Base-by-base conservation (phyloP, 2,329 filamentous ascomycete species). In the Arthrobotrys megalospora region DNA sequence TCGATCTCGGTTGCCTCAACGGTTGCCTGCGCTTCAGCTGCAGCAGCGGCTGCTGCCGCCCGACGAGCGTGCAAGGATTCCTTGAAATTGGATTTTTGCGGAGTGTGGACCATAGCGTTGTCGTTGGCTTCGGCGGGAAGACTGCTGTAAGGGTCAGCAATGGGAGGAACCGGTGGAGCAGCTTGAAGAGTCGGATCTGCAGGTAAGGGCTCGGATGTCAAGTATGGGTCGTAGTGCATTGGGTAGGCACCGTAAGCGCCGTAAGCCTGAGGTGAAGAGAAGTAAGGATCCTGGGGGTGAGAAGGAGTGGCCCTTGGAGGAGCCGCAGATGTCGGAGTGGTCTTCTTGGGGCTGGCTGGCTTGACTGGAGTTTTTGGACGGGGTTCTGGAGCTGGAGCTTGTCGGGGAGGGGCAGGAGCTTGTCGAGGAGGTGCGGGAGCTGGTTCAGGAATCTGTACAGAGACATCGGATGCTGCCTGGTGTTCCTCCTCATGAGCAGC, bases 221-320 rank as follows among this genome's bases (percentile, higher is more conserved):
- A 67, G 66, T 77, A 77, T 2, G 73, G 45, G 19, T 77, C 73
- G 28, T 77, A 77, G 55, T 77, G 73, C 66, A 77, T 77, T n/a
- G 73, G 72, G 16, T 77, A 77, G 21, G 32, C 66, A 47, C 66
- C 73, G n/a, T 71, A 71, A 14, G 38, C 55, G n/a, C 53, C 55
- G 28, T 77, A 77, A 5, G 58, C 3, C 47, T 60, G 43, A 24
- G 63, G 73, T 7, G 72, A 64, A 24, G 66, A 47, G 19, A 77
- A 71, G 66, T 77, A 77, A 50, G 72, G 50, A 55, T 77, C 73
- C 16, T 71, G 66, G 14, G 73, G 60, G 41, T 77, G 58, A 47
- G 73, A 66, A 36, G 73, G 73, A 6, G 60, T 62, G 16, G 73
- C 43, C 12, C 60, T 50, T 4, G 73, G 66, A 67, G 73, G 73